Evolutionary conservation across 495 filamentous ascomycete genomes (phyloP).

Genomic region (Penicillium pulvis): DNA sequence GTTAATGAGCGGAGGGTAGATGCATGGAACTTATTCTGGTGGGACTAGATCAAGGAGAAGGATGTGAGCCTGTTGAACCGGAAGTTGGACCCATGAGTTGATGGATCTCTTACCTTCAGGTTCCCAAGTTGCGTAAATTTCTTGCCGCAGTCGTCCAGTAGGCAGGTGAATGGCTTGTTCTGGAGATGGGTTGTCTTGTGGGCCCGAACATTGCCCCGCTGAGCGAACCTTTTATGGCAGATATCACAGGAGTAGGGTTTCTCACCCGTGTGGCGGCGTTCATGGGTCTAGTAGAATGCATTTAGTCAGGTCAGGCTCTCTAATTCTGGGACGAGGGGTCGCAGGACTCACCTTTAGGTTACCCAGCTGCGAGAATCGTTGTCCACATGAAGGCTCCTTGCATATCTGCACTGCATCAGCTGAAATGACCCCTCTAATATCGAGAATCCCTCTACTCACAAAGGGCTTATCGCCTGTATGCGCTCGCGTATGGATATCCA

Average conservation of each 20-base stretch:
- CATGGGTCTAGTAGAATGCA: conserved; percentile 64
- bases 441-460: conserved; percentile 54
- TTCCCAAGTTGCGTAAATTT: conserved; percentile 88
- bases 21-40: conserved; percentile 92
- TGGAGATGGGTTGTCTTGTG: conserved; percentile 81
- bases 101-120: conserved; percentile 63
- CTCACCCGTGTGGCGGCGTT: conserved; percentile 83
- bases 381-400: conserved; percentile 71
- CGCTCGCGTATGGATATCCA: conserved; percentile 86
- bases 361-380: conserved; percentile 83
- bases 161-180: conserved; percentile 78
- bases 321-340: no score
- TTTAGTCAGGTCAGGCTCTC: neutral
- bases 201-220: conserved; percentile 83
- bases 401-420: conserved; percentile 57
- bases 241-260: conserved; percentile 81
- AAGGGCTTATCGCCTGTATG: conserved; percentile 93
- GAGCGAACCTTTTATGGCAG: conserved; percentile 81
- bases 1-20: conserved; percentile 72
- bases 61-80: neutral
- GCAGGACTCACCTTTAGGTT: conserved; percentile 72
- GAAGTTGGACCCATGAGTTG: neutral
- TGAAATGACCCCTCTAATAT: neutral
- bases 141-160: conserved; percentile 79
- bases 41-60: conserved; percentile 58